Percentiles rank a stretch among this genome's conserved stretches.
phyloP scores from a whole-genome alignment of 2,329 filamentous ascomycete species.

The Thelonectria olida region DNA sequence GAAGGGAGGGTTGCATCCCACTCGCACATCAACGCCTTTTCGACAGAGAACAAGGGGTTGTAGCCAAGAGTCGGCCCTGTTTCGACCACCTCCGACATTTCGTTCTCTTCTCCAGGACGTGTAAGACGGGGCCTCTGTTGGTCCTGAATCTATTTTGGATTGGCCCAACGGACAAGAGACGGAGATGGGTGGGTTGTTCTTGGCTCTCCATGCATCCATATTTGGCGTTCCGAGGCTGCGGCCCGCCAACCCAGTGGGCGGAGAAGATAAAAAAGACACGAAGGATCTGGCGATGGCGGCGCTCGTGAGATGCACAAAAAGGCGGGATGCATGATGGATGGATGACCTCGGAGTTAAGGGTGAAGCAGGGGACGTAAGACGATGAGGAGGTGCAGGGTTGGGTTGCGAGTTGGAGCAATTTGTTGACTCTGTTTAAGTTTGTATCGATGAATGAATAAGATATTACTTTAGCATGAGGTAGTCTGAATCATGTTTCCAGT shows the following conservation, averaged over 20 bases:
- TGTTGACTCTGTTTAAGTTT: no score
- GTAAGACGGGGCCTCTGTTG: constrained; percentile 5
- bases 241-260: constrained; percentile 2
- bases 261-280: background rate
- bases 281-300: constrained; percentile 20
- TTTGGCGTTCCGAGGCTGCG: background rate
- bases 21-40: background rate
- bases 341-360: constrained; percentile 17
- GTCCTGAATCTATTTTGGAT: background rate
- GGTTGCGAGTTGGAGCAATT: background rate
- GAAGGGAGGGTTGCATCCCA: constrained; percentile 17
- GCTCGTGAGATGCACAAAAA: background rate
- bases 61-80: constrained; percentile 4
- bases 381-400: background rate
- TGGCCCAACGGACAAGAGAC: background rate
- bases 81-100: background rate
- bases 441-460: background rate
- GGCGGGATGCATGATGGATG: constrained; percentile 1
- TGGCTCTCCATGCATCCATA: background rate
- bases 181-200: background rate
- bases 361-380: background rate
- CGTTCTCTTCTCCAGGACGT: background rate
- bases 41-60: background rate
- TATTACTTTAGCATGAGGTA: background rate
- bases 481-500: no score